phyloP scores from a whole-genome alignment of 2,329 filamentous ascomycete species.

The Cylindrodendrum hubeiense region DNA sequence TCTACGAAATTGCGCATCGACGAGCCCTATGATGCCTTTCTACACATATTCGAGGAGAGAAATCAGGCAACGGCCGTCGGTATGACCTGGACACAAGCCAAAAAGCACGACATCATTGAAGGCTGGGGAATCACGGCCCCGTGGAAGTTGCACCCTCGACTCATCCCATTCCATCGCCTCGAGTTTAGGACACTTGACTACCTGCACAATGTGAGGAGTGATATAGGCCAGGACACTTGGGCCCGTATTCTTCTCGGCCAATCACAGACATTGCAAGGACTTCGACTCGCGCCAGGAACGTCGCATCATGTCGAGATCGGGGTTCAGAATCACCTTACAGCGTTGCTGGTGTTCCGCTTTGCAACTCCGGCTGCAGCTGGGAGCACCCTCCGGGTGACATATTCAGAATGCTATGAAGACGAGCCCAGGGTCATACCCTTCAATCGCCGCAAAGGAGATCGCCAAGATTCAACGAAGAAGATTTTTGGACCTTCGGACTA shows the following conservation, averaged over 20 bases:
- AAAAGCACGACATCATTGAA: neutral
- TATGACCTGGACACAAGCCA: neutral
- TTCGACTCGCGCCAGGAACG: too few species aligned
- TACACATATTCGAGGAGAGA: constrained; percentile 1
- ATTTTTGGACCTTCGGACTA: constrained; percentile 1
- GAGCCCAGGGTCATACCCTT: neutral
- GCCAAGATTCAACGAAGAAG: neutral
- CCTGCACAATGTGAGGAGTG: too few species aligned
- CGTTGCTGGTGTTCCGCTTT: neutral
- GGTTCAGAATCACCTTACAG: neutral
- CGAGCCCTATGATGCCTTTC: neutral
- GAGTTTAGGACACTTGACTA: too few species aligned
- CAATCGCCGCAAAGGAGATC: neutral
- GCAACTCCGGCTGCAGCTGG: neutral
- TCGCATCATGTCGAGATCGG: neutral
- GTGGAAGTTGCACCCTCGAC: neutral
- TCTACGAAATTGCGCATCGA: neutral
- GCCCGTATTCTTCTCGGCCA: too few species aligned
- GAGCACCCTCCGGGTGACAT: neutral
- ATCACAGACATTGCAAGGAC: too few species aligned
- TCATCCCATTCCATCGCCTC: too few species aligned
- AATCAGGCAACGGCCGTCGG: neutral
- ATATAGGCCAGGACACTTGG: too few species aligned
- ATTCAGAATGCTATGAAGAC: constrained; percentile 11
- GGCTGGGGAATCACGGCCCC: neutral